Percentiles rank a stretch among this genome's conserved stretches.
These are phyloP conservation scores for Solanum virginianum DNA, from an alignment of 257 asterid genomes.

Conservation along the genomic window DNA sequence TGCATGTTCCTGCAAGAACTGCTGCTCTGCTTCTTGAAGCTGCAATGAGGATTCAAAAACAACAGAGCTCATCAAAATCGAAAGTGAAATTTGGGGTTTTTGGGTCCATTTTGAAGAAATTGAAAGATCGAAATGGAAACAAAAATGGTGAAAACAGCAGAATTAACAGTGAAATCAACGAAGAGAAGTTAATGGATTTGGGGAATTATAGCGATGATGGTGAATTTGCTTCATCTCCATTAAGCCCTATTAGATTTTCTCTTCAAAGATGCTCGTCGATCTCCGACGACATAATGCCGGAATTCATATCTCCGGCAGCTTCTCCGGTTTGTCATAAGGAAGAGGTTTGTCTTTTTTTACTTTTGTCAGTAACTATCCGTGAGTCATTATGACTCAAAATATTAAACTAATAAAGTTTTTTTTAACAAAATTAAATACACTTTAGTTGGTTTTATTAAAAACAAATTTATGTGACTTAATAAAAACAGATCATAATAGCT, in stretches of 20 bases:
- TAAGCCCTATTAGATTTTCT: slow-evolving; percentile 42
- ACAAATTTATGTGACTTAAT: neutral
- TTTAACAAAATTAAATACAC: neutral
- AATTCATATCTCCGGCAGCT: slow-evolving; percentile 45
- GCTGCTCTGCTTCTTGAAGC: slow-evolving; percentile 69
- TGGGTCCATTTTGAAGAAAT: slow-evolving; percentile 43
- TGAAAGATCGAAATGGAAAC: slow-evolving; percentile 42
- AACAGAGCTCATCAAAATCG: slow-evolving; percentile 14
- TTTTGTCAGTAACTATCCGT: neutral
- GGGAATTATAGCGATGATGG: slow-evolving; percentile 27
- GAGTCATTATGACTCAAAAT: neutral
- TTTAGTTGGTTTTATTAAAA: neutral
- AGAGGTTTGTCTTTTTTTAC: slow-evolving; percentile 34
- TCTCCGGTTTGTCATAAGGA: slow-evolving; percentile 44
- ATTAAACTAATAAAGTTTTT: neutral
- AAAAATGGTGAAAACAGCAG: slow-evolving; percentile 6
- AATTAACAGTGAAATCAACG: slow-evolving; percentile 21
- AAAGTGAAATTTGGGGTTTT: slow-evolving; percentile 41
- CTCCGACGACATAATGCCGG: slow-evolving; percentile 40
- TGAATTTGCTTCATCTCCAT: neutral
- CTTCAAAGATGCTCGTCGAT: slow-evolving; percentile 21
- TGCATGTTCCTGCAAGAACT: slow-evolving; percentile 56
- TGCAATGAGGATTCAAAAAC: slow-evolving; percentile 70
- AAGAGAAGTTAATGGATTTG: slow-evolving; percentile 21
- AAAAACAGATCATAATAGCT: neutral